These are phyloP conservation scores for Hypholoma fasciculare DNA, from an alignment of 768 basidiomycete genomes.

Conservation along the genomic window DNA sequence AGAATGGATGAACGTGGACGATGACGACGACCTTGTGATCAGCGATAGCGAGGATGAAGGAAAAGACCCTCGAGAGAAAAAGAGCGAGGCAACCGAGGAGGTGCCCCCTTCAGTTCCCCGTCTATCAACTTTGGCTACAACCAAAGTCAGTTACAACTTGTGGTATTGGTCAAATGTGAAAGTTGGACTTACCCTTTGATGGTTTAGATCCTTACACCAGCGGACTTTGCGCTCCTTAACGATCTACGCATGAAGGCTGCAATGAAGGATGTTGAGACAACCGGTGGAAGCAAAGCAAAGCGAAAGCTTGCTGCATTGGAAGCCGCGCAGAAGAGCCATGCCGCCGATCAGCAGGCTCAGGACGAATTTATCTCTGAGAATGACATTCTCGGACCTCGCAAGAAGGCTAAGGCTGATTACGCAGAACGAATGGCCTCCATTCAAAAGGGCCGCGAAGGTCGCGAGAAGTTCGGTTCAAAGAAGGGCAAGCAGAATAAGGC, in stretches of 20 bases:
- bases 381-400: constrained; percentile 91
- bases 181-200: neutral
- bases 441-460: constrained; percentile 89
- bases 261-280: constrained; percentile 62
- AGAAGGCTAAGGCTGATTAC: constrained; percentile 92
- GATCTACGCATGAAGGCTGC: constrained; percentile 86
- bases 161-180: neutral
- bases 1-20: constrained; percentile 84
- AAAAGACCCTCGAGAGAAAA: constrained; percentile 31
- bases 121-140: constrained; percentile 72
- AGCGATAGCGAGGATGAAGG: constrained; percentile 83
- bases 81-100: constrained; percentile 18
- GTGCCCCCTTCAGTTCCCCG: constrained; percentile 26
- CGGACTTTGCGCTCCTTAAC: constrained; percentile 90
- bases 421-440: constrained; percentile 92
- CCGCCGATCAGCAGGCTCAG: constrained; percentile 33
- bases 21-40: constrained; percentile 68
- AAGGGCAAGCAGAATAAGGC: constrained; percentile 94
- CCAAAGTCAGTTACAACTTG: constrained; percentile 54
- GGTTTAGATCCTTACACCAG: constrained; percentile 89
- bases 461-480: constrained; percentile 88
- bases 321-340: constrained; percentile 58
- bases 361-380: constrained; percentile 82
- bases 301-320: constrained; percentile 86
- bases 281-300: constrained; percentile 77